Evolutionary conservation across 768 basidiomycete genomes (phyloP), one percentile per base, ranked within the genome.

Genomic region (Inosperma sp.): DNA sequence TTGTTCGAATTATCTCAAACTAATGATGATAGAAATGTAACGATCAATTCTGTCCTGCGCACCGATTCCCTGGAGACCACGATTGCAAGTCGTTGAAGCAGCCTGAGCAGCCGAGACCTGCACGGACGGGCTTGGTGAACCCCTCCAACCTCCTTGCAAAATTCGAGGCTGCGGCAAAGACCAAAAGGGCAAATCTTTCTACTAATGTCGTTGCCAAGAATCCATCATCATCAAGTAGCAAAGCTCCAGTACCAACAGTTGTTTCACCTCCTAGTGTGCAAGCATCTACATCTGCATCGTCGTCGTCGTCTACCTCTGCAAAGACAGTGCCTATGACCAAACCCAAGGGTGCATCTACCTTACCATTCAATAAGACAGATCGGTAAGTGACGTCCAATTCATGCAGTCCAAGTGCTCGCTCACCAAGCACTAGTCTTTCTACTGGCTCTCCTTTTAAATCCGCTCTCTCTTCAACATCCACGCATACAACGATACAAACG

Each of bases 51-150:
- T 93, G 90, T 62, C 76, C 86, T 0, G 68, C 79, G 22, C 90
- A 93, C 62, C 86, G 91, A 36, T 89, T 89, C 66, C 84, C 88
- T 7, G 71, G 72, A 34, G 83, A 87, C 56, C 90, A 93, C 55
- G 72, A 52, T 46, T 90, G 89, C 43, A 40, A 5, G n/a, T n/a
- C 17, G 27, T 44, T 17, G 25, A 5, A 31, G 1, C 25, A 5
- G 10, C 16, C 26, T 31, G 14, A 14, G 25, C 6, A 17, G n/a
- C 22, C 14, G 34, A 13, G n/a, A 17, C 46, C 13, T 19, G 16
- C 17, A n/a, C n/a, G n/a, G 7, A 22, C n/a, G 16, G 23, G 33
- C 3, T 35, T 35, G 21, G 26, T 31, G 8, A 16, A 27, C 25
- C 17, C 23, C 13, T 45, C 50, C 13, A 51, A 51, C 34, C 16